Evolutionary conservation across 2,329 filamentous ascomycete genomes (phyloP), one percentile per base, ranked within the genome.

Genomic region (Keithomyces neogunnii): DNA sequence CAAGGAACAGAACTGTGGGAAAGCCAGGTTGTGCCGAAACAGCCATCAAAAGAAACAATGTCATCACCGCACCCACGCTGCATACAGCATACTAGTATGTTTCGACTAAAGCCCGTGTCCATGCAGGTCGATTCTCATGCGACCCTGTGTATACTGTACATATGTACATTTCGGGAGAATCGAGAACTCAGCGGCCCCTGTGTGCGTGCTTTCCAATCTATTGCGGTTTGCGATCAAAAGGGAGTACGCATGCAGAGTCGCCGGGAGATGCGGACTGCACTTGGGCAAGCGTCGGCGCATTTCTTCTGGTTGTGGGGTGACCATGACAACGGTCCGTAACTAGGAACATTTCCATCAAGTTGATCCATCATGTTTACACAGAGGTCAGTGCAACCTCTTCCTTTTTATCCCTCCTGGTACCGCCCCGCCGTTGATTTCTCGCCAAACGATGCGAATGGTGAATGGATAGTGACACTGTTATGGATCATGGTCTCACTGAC

Each of bases 371-470:
- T 42, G 42, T 40, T 39, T 47, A 40, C 45, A 32, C 50, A 36
- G 40, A 44, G 46, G 47, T 52, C 50, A 45, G 50, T 52, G 47
- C 50, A 43, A 52, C 50, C 9, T 38, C 19, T 19, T 19, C 19
- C 19, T 19, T 19, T 19, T 10, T 30, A 47, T 43, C 10, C 19
- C 19, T 19, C 19, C 19, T 48, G 45, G 39, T 31, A 31, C 43
- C 19, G 49, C 36, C 44, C 49, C 38, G 44, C 44, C 30, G 45
- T 44, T 44, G 48, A 48, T 50, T 31, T 42, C 48, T 46, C 36
- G 47, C 45, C 51, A 49, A 47, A 33, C 30, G 35, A 47, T 49
- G 36, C 47, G 29, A 29, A 53, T 39, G 48, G 38, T 39, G 46
- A 44, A 51, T 31, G 9, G 31, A 32, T n/a, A 47, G 4, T n/a